These are phyloP conservation scores for Alternaria brassicicola DNA, from an alignment of 2,329 filamentous ascomycete species.

Conservation along the genomic window DNA sequence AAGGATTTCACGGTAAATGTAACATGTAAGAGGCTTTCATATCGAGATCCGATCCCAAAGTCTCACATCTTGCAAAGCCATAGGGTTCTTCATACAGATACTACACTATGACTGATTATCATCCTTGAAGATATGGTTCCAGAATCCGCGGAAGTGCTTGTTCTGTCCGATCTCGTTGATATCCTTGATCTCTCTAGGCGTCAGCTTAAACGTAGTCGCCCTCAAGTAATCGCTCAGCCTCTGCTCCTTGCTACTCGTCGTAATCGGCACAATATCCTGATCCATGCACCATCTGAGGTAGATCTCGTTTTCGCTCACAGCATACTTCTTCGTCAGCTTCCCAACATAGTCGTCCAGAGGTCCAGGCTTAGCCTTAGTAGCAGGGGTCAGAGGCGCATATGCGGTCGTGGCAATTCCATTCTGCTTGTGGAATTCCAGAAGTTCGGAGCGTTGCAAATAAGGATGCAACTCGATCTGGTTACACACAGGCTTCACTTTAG, in stretches of 20 bases:
- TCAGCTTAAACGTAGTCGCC: conserved; percentile 63
- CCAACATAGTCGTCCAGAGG: conserved; percentile 61
- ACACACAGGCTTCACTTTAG: conserved; percentile 63
- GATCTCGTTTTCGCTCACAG: conserved; percentile 63
- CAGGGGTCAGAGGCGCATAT: conserved; percentile 57
- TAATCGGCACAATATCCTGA: conserved; percentile 64
- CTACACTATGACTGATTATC: conserved; percentile 57
- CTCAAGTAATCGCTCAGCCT: conserved; percentile 64
- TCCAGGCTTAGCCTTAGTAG: conserved; percentile 61
- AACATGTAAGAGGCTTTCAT: too few relatives aligned
- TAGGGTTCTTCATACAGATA: neutral
- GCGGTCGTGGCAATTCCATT: conserved; percentile 57
- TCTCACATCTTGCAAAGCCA: neutral
- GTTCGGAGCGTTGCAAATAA: conserved; percentile 66
- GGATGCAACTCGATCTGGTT: conserved; percentile 75
- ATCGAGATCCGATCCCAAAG: too few relatives aligned
- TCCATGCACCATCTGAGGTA: conserved; percentile 66
- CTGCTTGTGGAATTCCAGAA: conserved; percentile 61
- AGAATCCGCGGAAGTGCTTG: conserved; percentile 68
- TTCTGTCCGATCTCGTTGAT: conserved; percentile 59
- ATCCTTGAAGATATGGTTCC: conserved; percentile 58
- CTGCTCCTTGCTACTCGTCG: conserved; percentile 66
- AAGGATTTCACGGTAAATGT: too few relatives aligned
- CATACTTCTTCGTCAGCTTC: conserved; percentile 65
- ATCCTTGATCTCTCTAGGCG: conserved; percentile 61